These are phyloP conservation scores for Tetrastigma voinierianum DNA, from an alignment of 164 flowering plant genomes.

Conservation along the genomic window DNA sequence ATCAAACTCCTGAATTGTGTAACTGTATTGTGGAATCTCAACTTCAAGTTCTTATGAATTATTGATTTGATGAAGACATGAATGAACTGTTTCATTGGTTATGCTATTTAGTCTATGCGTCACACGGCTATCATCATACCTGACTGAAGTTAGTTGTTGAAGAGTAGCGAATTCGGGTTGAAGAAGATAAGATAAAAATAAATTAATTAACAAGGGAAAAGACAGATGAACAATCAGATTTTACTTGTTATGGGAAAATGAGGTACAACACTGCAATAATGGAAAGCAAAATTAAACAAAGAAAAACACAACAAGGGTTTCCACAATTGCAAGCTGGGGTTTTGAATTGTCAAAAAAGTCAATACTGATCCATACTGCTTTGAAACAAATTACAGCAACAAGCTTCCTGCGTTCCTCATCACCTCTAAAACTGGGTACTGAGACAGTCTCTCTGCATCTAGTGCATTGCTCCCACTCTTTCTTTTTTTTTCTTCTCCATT, in stretches of 20 bases:
- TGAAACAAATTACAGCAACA: neutral
- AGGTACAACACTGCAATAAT: neutral
- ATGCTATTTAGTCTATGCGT: too few species aligned
- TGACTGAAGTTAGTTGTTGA: too few species aligned
- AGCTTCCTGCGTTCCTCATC: neutral
- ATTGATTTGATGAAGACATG: too few species aligned
- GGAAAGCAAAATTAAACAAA: neutral
- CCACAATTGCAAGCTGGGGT: neutral
- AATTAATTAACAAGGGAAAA: too few species aligned
- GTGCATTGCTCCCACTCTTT: neutral
- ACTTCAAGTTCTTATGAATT: too few species aligned
- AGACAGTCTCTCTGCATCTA: neutral
- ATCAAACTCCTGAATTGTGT: too few species aligned
- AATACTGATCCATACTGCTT: neutral
- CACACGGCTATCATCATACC: too few species aligned
- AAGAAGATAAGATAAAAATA: too few species aligned
- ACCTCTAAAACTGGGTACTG: neutral
- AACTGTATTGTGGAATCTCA: too few species aligned
- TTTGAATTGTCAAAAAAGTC: conserved; percentile 1
- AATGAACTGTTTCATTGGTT: too few species aligned
- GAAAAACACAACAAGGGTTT: neutral
- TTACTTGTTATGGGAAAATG: conserved; percentile 1
- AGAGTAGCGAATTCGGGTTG: too few species aligned
- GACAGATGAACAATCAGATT: neutral
- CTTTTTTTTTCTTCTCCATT: neutral